Percentiles rank a stretch among this genome's conserved stretches.
phyloP scores from a whole-genome alignment of 805 yeast genomes.

The Myxozyma kluyveri region DNA sequence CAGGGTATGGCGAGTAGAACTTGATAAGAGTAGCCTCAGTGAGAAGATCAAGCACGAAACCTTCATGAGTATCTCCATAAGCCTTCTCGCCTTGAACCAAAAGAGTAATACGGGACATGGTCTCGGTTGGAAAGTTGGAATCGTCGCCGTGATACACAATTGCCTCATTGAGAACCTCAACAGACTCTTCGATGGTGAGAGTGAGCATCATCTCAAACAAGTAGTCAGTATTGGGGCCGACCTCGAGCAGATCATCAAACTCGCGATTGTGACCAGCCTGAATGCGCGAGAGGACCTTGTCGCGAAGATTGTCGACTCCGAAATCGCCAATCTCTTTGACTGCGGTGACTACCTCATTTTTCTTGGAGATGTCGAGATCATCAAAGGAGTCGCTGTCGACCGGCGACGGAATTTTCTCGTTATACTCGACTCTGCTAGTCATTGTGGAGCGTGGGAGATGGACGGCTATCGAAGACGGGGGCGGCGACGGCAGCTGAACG shows the following conservation, averaged over 20 bases:
- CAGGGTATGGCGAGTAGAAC: conserved; percentile 58
- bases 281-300: background rate
- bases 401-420: too few relatives aligned
- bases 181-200: conserved; percentile 41
- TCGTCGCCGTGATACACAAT: conserved; percentile 44
- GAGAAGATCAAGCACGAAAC: conserved; percentile 32
- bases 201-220: conserved; percentile 40
- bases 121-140: conserved; percentile 44
- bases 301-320: background rate
- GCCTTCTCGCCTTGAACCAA: conserved; percentile 34
- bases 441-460: background rate
- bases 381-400: background rate
- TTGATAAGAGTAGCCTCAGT: conserved; percentile 38
- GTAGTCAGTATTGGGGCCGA: conserved; percentile 3
- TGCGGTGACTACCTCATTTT: too few relatives aligned
- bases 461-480: background rate
- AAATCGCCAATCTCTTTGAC: background rate
- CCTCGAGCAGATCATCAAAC: background rate
- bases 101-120: conserved; percentile 37
- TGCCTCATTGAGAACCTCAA: conserved; percentile 41
- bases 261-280: background rate
- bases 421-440: too few relatives aligned
- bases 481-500: background rate
- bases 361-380: too few relatives aligned
- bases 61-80: conserved; percentile 4